Evolutionary conservation across 345 rosid genomes (phyloP), one percentile per base, ranked within the genome.

Genomic region (Gossypium australe): DNA sequence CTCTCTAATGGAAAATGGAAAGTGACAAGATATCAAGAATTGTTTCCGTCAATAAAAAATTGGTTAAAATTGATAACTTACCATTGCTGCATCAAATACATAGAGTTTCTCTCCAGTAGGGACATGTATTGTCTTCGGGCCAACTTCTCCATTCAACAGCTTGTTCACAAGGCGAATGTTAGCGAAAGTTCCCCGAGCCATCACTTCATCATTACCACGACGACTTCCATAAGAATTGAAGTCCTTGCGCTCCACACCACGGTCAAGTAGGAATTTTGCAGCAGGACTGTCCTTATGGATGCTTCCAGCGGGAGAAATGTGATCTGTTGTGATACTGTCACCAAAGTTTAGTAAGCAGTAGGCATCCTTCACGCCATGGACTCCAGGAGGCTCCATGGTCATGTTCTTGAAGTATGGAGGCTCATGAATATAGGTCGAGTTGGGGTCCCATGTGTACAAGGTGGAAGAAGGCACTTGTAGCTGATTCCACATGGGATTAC

Each of bases 171-270:
- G 60, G 74, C 98, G 93, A 71, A 95, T 95, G 74, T 93, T 95
- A 75, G 99, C 98, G 83, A 95, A 95, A 75, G 98, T 95, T 64
- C 99, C 99, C 81, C 98, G 86, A 24, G 97, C 97, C 99, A 95
- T 95, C 41, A 95, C 82, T 79, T 93, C 97, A 77, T 95, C 98
- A 38, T 95, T 95, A 4, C 98, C 99, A 70, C 98, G 96, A 17
- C 98, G 98, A 86, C 99, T 95, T 78, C 99, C 99, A 60, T 95
- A 95, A 11, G 98, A 91, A 83, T 95, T 95, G 81, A 95, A 93
- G 85, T 95, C 99, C 84, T 77, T 89, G 76, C 77, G 89, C 1
- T 89, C 92, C 77, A 93, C 97, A 44, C 92, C 92, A 38, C 82
- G 88, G 67, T 88, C 95, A 44, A 91, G 80, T 73, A 91, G 97